Base-by-base conservation (phyloP, 2,329 filamentous ascomycete genomes). In the Fusarium penzigii region DNA sequence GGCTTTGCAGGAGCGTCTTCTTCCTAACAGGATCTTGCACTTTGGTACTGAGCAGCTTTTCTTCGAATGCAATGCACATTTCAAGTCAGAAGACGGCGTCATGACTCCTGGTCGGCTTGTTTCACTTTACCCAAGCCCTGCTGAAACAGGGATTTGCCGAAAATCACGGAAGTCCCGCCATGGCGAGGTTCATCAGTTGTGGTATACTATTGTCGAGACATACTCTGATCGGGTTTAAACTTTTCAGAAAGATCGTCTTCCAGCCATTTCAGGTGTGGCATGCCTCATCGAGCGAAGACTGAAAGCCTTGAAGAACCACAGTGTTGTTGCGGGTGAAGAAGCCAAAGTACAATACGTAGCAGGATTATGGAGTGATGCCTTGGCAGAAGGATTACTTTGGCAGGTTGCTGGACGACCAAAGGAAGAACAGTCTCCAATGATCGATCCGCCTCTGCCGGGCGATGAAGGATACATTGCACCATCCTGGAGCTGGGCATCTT, bases 401-500 rank as follows among this genome's bases (percentile, higher is more conserved):
- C n/a, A 12, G 4, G 12, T 7, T 9, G 9, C 16, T 5, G 14
- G 38, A 1, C 36, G 41, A 6, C 25, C 6, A 2, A 41, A 42
- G 4, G 10, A 20, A 2, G 9, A 46, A 1, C 12, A 29, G 1
- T 29, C 29, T 14, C 44, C 52, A 12, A 39, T 39, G 17, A 42
- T 46, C 17, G 32, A 46, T 11, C 8, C 17, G 10, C 39, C 48
- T 39, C 32, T 46, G 29, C 10, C 44, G 2, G 39, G 48, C 2
- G 43, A 46, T 29, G 9, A 43, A 42, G 10, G 55, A 36, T 7
- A 54, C 25, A 20, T 29, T 39, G 56, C 50, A 2, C 56, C 56
- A 5, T 56, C 53, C 1, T 58, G 53, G 56, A 58, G 53, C 14
- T 39, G 29, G 17, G 53, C 45, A 13, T 53, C 53, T 0, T 56